phyloP scores from a whole-genome alignment of 306 rosid species.

The Fragaria vesca region DNA sequence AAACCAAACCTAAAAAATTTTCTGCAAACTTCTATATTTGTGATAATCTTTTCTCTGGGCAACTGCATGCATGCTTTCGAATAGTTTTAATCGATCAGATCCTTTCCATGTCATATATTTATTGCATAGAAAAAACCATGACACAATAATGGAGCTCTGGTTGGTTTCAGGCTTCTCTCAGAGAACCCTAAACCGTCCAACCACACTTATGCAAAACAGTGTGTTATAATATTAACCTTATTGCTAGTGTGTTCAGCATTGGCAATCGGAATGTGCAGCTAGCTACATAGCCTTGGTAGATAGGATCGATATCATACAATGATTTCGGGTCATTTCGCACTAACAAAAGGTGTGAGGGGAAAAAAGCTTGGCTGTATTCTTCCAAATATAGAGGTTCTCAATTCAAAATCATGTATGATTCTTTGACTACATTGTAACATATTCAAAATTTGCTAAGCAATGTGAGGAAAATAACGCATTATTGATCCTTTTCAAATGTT shows the following conservation, averaged over 20 bases:
- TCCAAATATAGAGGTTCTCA: neutral
- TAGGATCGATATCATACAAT: conserved; percentile 14
- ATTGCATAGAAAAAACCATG: neutral
- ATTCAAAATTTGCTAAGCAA: neutral
- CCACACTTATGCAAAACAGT: neutral
- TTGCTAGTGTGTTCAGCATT: neutral
- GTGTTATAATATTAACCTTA: neutral
- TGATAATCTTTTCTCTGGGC: conserved; percentile 26
- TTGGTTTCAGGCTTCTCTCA: neutral
- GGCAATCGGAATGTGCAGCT: neutral
- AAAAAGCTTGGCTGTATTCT: neutral
- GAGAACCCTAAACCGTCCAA: neutral
- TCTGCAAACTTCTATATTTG: neutral
- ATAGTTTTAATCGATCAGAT: conserved; percentile 30
- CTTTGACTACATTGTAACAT: neutral
- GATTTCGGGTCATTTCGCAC: conserved; percentile 7
- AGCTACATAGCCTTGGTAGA: neutral
- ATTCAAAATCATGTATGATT: neutral
- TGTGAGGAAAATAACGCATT: neutral
- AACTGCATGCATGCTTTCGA: conserved; percentile 47
- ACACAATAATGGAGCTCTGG: neutral
- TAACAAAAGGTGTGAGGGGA: conserved; percentile 1
- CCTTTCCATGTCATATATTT: conserved; percentile 44
- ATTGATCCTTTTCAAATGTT: neutral
- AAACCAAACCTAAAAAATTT: conserved; percentile 29